Conservation (phyloP, 306 rosid genomes). For the Morella rubra region DNA sequence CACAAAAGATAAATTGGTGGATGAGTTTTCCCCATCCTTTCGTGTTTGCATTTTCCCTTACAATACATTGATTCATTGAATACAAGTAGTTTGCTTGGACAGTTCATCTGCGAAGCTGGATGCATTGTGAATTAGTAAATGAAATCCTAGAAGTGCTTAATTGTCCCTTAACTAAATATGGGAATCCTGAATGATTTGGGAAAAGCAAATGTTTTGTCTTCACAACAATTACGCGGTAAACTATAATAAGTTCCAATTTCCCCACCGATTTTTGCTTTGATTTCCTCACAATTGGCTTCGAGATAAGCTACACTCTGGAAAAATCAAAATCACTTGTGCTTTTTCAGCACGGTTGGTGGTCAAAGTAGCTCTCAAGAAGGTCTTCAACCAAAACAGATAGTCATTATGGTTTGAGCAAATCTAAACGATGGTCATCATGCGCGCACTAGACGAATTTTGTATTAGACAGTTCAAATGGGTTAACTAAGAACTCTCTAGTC, state of each 20-base stretch:
- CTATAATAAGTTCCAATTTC: background rate
- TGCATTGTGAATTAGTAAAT: background rate
- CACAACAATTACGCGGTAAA: background rate
- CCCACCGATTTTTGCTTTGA: background rate
- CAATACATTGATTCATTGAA: background rate
- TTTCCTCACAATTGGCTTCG: background rate
- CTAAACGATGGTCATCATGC: background rate
- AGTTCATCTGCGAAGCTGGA: background rate
- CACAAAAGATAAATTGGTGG: too few species aligned
- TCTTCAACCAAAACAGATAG: conserved; percentile 15
- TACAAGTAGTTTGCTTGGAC: background rate
- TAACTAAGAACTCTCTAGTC: too few species aligned
- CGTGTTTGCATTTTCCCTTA: background rate
- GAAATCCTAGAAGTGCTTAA: background rate
- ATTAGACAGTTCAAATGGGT: background rate
- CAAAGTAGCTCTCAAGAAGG: background rate
- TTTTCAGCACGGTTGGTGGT: background rate
- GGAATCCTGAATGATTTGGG: conserved; percentile 2
- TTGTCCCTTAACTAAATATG: background rate
- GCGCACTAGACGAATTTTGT: background rate
- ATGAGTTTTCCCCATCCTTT: background rate
- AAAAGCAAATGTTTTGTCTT: background rate
- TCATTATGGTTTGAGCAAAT: conserved; percentile 3
- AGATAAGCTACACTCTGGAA: background rate
- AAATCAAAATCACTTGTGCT: background rate